Conservation (phyloP, 345 rosid genomes). For the Pseudoturritis turrita region DNA sequence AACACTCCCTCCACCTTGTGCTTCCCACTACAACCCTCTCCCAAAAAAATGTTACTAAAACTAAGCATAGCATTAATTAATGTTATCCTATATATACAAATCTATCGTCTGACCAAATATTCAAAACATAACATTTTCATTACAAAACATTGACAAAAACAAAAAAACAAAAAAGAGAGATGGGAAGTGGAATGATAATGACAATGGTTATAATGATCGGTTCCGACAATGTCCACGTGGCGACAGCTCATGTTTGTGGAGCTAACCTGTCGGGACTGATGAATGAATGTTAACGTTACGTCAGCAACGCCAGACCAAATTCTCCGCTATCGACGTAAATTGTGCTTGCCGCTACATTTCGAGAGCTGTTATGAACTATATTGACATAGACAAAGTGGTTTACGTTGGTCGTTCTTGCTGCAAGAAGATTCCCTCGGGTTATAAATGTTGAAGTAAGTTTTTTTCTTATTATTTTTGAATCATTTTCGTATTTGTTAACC, state of each 20-base stretch:
- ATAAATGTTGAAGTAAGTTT: conserved; percentile 45
- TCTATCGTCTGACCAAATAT: not conserved
- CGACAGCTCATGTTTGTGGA: conserved; percentile 19
- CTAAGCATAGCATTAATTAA: conserved; percentile 17
- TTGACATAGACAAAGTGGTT: conserved; percentile 44
- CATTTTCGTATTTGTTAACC: not conserved
- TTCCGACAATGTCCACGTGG: conserved; percentile 7
- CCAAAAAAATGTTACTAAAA: not conserved
- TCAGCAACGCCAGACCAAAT: conserved; percentile 10
- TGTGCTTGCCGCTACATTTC: conserved; percentile 37
- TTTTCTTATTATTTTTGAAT: not conserved
- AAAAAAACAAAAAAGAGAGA: not conserved
- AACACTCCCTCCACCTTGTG: not conserved
- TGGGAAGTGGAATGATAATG: conserved; percentile 3
- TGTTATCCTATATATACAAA: conserved; percentile 16
- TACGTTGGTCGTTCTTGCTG: conserved; percentile 42
- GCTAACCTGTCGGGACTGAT: conserved; percentile 28
- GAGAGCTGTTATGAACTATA: conserved; percentile 1
- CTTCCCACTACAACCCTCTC: conserved; percentile 12
- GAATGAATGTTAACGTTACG: conserved; percentile 27
- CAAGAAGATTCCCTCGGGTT: conserved; percentile 31
- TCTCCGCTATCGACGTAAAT: conserved; percentile 28
- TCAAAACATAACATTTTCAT: not conserved
- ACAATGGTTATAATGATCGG: not conserved
- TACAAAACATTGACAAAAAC: not conserved